Evolutionary conservation across 352 stramenopile genomes (phyloP), one percentile per base, ranked within the genome.

Genomic region (Pythium plurisporium): DNA sequence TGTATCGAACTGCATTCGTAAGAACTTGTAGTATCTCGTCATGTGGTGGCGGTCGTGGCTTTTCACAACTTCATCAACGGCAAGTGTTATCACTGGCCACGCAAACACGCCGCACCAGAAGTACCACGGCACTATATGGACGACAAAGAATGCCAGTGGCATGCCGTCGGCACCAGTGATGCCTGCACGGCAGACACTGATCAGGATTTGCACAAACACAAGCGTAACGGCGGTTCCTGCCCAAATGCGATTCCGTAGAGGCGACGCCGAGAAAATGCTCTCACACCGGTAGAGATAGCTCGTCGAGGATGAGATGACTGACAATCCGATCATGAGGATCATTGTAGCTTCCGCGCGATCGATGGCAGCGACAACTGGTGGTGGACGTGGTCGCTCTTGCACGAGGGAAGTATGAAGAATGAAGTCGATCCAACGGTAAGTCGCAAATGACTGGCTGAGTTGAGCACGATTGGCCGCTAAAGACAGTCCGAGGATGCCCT

Each of bases 1-100:
- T 9, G 85, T 95, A 59, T 95, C 85, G 58, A 95, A 95, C 43
- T 95, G 82, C 85, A 95, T 95, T 33, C 85, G 72, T 8, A 95
- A 50, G 40, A 92, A 94, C 45, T 89, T 90, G 72, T 92, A 87
- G 57, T 89, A 95, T 20, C 85, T 72, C 23, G 77, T 70, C 44
- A 92, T 62, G 50, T 91, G 72, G n/a, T 72, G 65, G 33, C 81
- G 80, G 49, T 95, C 85, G 56, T 92, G 79, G 15, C 59, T 70
- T 55, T 95, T 95, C 10, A 86, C 74, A 31, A 59, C 58, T 63
- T 95, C 85, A 27, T 92, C 83, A 20, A 88, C 40, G 11, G 57
- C 62, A 4, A 92, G 43, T 17, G 86, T 70, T 8, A 83, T n/a
- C 22, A 86, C 33, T 8, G 85, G 82, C 85, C 85, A 95, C 26